phyloP scores from a whole-genome alignment of 148 eudicot genomes.

The Fagopyrum esculentum region DNA sequence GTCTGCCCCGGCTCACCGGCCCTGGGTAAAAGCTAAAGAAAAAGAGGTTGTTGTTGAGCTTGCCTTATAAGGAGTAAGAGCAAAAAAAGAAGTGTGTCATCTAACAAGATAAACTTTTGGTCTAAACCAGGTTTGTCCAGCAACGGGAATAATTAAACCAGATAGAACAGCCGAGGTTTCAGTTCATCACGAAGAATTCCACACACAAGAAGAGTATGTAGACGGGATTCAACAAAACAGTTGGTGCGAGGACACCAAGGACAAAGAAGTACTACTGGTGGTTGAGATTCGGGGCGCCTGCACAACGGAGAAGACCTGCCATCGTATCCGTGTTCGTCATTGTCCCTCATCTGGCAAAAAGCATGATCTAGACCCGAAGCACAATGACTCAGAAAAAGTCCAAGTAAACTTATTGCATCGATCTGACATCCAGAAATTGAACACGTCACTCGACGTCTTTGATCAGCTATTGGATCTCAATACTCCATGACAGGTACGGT shows the following conservation, averaged over 20 bases:
- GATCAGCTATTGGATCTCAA: constrained; percentile 53
- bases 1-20: too few species aligned
- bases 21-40: too few species aligned
- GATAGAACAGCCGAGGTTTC: constrained; percentile 65
- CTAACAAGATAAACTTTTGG: not conserved
- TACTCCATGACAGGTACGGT: constrained; percentile 32
- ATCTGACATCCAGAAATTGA: constrained; percentile 44
- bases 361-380: constrained; percentile 22
- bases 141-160: constrained; percentile 63
- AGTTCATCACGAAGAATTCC: constrained; percentile 63
- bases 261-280: constrained; percentile 67
- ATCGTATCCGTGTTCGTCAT: constrained; percentile 80
- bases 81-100: not conserved
- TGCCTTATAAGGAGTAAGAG: too few species aligned
- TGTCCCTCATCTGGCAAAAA: constrained; percentile 40
- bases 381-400: constrained; percentile 16
- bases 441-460: constrained; percentile 49
- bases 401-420: constrained; percentile 51
- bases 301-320: constrained; percentile 40
- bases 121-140: constrained; percentile 59
- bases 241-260: constrained; percentile 95
- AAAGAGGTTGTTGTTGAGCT: too few species aligned
- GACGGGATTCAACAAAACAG: constrained; percentile 77
- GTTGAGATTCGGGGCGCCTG: constrained; percentile 55
- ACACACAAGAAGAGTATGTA: constrained; percentile 64